These are phyloP conservation scores for Annona cherimola DNA, from an alignment of 164 flowering plant species.

Conservation along the genomic window DNA sequence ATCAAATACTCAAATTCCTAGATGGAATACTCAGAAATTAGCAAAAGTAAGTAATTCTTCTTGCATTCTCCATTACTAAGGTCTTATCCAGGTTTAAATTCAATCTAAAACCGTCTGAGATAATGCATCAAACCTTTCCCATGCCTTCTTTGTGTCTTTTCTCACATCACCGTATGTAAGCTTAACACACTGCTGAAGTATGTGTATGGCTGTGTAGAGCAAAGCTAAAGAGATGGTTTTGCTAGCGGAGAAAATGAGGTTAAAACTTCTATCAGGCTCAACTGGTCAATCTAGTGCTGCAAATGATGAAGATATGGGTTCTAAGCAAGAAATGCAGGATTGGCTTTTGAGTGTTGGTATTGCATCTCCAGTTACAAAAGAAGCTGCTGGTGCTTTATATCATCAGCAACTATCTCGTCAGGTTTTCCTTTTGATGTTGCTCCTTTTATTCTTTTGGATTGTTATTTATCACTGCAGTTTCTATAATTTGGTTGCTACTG, in stretches of 20 bases:
- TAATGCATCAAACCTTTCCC: neutral
- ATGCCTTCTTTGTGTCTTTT: neutral
- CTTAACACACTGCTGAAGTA: neutral
- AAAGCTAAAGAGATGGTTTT: constrained; percentile 98
- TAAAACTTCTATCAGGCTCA: constrained; percentile 73
- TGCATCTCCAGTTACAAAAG: constrained; percentile 91
- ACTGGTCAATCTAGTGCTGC: constrained; percentile 39
- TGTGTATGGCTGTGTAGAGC: constrained; percentile 39
- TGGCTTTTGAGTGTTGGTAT: constrained; percentile 95
- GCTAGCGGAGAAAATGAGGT: constrained; percentile 96
- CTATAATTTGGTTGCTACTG: neutral
- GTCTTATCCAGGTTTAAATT: no score
- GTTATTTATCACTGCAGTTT: neutral
- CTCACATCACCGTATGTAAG: neutral
- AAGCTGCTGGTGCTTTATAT: constrained; percentile 92
- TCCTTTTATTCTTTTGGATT: neutral
- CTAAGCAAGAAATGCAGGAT: constrained; percentile 95
- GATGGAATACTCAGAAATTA: no score
- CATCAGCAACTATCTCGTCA: constrained; percentile 98
- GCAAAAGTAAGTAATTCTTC: no score
- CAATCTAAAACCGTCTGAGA: neutral
- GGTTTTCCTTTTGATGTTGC: constrained; percentile 33
- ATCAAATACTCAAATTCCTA: no score
- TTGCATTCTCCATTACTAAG: no score
- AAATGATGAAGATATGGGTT: constrained; percentile 77